Evolutionary conservation across 352 stramenopile genomes (phyloP).

Genomic region (Pythium rishiriense): DNA sequence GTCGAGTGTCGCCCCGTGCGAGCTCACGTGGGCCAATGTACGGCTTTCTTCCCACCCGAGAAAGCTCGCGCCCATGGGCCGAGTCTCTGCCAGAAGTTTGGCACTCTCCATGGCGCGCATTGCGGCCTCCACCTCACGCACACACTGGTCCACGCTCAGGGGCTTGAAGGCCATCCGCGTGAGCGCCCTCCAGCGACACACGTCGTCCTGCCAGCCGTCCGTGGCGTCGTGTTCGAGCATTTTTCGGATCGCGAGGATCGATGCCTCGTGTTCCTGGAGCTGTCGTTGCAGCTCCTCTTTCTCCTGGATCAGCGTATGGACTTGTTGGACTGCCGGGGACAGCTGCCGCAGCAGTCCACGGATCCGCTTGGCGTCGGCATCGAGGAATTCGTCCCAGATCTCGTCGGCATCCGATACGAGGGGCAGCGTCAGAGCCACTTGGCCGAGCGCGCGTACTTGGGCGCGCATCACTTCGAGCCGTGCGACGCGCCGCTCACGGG

Average conservation of each 20-base stretch:
- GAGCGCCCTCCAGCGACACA: neutral
- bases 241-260: neutral
- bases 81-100: neutral
- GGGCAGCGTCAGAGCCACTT: neutral
- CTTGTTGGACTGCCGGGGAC: neutral
- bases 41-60: neutral
- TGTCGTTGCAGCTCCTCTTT: neutral
- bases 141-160: neutral
- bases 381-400: slow-evolving; percentile 1
- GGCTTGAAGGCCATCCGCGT: neutral
- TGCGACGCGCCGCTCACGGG: neutral
- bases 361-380: neutral
- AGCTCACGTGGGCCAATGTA: no score
- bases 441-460: neutral
- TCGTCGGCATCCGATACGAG: neutral
- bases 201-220: neutral
- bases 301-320: neutral
- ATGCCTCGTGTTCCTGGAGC: neutral
- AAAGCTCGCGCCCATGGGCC: neutral
- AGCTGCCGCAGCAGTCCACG: neutral
- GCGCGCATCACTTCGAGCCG: neutral
- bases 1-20: neutral
- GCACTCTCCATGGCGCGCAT: neutral
- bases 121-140: neutral
- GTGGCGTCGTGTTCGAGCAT: neutral